These are phyloP conservation scores for Teunomyces funiuensis DNA, from an alignment of 805 yeast species.

Conservation along the genomic window DNA sequence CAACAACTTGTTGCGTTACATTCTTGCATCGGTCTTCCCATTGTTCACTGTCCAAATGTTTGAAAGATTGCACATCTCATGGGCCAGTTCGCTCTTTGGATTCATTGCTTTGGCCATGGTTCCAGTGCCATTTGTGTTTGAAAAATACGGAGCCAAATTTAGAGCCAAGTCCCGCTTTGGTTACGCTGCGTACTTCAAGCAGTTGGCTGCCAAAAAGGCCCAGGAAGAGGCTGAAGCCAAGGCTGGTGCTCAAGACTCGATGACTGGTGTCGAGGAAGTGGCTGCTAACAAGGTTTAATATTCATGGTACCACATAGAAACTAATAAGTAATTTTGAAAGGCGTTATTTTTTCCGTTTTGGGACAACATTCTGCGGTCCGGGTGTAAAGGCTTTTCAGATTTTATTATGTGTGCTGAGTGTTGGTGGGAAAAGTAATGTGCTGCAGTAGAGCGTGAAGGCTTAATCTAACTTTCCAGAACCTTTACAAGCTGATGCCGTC, in stretches of 20 bases:
- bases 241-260: neutral
- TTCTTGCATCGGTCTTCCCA: slow-evolving; percentile 78
- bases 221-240: slow-evolving; percentile 8
- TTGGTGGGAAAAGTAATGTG: too few relatives aligned
- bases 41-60: slow-evolving; percentile 86
- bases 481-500: too few relatives aligned
- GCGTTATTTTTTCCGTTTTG: too few relatives aligned
- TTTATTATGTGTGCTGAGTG: too few relatives aligned
- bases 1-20: slow-evolving; percentile 74
- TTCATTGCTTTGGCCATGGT: slow-evolving; percentile 67
- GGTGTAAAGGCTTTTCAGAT: too few relatives aligned
- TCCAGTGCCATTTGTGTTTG: slow-evolving; percentile 75
- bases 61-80: slow-evolving; percentile 62
- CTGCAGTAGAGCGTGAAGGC: too few relatives aligned
- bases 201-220: slow-evolving; percentile 21
- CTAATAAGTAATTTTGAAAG: too few relatives aligned
- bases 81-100: slow-evolving; percentile 75
- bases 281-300: slow-evolving; percentile 8
- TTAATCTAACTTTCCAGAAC: too few relatives aligned
- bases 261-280: slow-evolving; percentile 5
- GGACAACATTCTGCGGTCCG: too few relatives aligned
- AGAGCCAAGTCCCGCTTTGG: slow-evolving; percentile 62
- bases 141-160: slow-evolving; percentile 54
- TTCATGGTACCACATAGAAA: too few relatives aligned
- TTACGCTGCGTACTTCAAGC: slow-evolving; percentile 44